Conservation (phyloP, 805 yeast genomes). For the Saccharomycopsis sp. region DNA sequence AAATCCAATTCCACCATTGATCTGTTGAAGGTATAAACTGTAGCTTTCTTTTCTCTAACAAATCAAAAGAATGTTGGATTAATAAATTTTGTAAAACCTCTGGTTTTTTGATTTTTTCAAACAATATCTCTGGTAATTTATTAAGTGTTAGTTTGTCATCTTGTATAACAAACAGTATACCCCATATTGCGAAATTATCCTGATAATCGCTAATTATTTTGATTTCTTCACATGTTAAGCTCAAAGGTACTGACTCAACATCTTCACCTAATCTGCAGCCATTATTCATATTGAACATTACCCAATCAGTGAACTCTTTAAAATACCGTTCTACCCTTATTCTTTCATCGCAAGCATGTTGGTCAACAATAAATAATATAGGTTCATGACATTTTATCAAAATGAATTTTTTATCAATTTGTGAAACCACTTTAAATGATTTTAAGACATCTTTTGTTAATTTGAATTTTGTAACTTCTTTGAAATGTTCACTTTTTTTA, state of each 20-base stretch:
- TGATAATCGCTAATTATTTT: conserved; percentile 24
- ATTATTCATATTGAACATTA: conserved; percentile 19
- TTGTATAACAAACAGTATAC: conserved; percentile 25
- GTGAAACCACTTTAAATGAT: conserved; percentile 34
- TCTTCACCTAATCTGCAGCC: conserved; percentile 1
- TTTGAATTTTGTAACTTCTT: conserved; percentile 8
- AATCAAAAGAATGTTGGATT: conserved; percentile 32
- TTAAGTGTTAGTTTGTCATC: conserved; percentile 23
- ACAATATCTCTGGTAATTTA: conserved; percentile 35
- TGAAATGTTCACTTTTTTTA: conserved; percentile 13
- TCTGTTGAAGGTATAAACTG: background rate
- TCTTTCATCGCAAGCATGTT: conserved; percentile 82
- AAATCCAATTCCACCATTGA: conserved; percentile 30
- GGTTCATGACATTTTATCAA: conserved; percentile 26
- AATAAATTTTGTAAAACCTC: conserved; percentile 23
- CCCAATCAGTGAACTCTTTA: conserved; percentile 26
- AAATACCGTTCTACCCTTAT: conserved; percentile 45
- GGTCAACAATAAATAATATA: conserved; percentile 46
- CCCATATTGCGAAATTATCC: conserved; percentile 33
- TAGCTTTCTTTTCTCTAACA: background rate
- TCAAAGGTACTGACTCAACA: no score
- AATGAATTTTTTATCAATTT: conserved; percentile 57
- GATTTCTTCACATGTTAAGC: conserved; percentile 23
- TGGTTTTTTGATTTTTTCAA: background rate
- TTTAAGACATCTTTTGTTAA: conserved; percentile 21